Evolutionary conservation across 2,329 filamentous ascomycete species (phyloP).

Genomic region (Helicocarpus griseus): DNA sequence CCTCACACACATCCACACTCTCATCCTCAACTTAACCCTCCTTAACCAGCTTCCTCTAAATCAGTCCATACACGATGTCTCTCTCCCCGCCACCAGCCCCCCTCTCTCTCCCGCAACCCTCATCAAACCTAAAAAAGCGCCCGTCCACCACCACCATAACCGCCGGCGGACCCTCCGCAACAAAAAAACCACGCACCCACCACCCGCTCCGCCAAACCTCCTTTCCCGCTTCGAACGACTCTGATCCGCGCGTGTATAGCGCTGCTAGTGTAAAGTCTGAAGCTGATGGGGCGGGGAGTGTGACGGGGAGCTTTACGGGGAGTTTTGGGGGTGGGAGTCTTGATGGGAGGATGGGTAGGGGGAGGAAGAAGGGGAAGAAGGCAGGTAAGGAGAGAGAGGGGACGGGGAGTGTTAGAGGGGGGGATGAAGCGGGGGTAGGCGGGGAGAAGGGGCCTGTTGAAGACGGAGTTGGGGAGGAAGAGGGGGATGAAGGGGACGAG

Average conservation of each 20-base stretch:
- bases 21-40: too few species aligned
- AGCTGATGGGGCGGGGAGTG: constrained; percentile 29
- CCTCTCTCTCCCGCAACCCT: constrained; percentile 10
- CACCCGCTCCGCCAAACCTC: constrained; percentile 41
- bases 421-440: constrained; percentile 22
- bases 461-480: constrained; percentile 23
- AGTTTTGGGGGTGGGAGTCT: constrained; percentile 30
- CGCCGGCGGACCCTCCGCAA: constrained; percentile 16
- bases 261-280: constrained; percentile 9
- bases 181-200: constrained; percentile 28
- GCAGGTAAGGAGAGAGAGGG: constrained; percentile 28
- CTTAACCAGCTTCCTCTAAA: too few species aligned
- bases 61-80: constrained; percentile 8
- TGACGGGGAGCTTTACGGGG: constrained; percentile 34
- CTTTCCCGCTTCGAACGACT: constrained; percentile 29
- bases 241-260: constrained; percentile 21
- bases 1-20: too few species aligned
- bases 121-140: constrained; percentile 13
- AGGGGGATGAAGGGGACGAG: constrained; percentile 21
- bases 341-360: constrained; percentile 25
- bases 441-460: constrained; percentile 19
- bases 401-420: constrained; percentile 21
- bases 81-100: constrained; percentile 11
- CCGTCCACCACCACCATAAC: constrained; percentile 10
- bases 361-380: constrained; percentile 26